Conservation (phyloP, 805 yeast genomes). For the Candida taoyuanica region DNA sequence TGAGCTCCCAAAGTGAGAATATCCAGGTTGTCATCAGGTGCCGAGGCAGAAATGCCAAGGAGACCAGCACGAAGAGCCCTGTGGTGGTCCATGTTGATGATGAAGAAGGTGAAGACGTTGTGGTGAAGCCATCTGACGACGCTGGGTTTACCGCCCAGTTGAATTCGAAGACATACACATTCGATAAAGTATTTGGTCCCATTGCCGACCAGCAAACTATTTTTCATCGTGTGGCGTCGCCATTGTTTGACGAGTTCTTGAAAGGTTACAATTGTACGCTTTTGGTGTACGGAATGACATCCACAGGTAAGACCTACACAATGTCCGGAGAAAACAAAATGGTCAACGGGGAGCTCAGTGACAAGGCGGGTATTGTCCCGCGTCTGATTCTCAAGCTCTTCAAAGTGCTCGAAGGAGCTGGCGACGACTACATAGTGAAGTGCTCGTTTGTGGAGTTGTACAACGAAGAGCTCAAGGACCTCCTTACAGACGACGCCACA, state of each 20-base stretch:
- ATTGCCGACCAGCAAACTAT: conserved; percentile 67
- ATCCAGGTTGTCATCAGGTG: conserved; percentile 63
- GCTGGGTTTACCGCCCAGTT: conserved; percentile 36
- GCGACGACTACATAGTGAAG: conserved; percentile 59
- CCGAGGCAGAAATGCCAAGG: conserved; percentile 56
- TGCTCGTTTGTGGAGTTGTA: conserved; percentile 82
- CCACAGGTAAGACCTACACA: conserved; percentile 81
- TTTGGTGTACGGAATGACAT: conserved; percentile 89
- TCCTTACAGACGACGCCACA: conserved; percentile 41
- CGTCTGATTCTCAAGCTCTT: conserved; percentile 55
- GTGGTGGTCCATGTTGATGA: conserved; percentile 54
- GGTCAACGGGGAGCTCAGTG: conserved; percentile 31
- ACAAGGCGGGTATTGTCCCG: conserved; percentile 66
- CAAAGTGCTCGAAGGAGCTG: conserved; percentile 37
- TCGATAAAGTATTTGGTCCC: conserved; percentile 82
- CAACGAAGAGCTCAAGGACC: conserved; percentile 79
- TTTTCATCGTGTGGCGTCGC: conserved; percentile 63
- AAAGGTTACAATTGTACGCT: conserved; percentile 78
- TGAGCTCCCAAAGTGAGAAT: conserved; percentile 37
- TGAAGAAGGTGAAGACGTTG: conserved; percentile 42
- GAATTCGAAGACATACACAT: conserved; percentile 54
- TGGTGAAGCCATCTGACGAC: conserved; percentile 39
- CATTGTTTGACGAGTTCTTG: conserved; percentile 61
- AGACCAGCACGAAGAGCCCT: conserved; percentile 51
- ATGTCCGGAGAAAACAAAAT: conserved; percentile 62